Evolutionary conservation across 2,329 filamentous ascomycete genomes (phyloP).

Genomic region (Plenodomus biglobosus): DNA sequence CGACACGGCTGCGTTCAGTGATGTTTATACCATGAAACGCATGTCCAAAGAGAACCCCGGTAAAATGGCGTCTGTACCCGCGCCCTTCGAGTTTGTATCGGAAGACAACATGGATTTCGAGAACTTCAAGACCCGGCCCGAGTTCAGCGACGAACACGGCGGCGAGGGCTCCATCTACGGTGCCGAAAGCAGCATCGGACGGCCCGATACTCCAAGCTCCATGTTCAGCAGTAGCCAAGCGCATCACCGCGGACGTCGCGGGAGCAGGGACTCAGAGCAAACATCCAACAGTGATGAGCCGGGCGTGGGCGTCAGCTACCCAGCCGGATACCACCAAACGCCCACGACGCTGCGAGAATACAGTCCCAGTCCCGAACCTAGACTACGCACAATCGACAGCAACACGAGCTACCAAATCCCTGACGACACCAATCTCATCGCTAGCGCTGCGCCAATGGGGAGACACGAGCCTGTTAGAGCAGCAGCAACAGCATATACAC

Average conservation of each 20-base stretch:
- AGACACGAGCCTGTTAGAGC: constrained; percentile 14
- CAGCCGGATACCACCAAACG: constrained; percentile 52
- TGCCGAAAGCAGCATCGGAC: constrained; percentile 57
- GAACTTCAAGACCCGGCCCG: constrained; percentile 85
- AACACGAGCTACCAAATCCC: constrained; percentile 28
- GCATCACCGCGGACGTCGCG: constrained; percentile 25
- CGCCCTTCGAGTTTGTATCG: constrained; percentile 84
- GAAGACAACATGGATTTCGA: constrained; percentile 86
- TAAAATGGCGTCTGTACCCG: constrained; percentile 45
- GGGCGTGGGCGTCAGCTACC: constrained; percentile 49
- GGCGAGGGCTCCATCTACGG: constrained; percentile 64
- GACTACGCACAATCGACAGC: constrained; percentile 23
- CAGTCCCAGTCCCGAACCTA: constrained; percentile 42
- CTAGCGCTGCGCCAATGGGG: constrained; percentile 41
- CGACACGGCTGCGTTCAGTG: constrained; percentile 73
- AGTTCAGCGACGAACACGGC: constrained; percentile 86
- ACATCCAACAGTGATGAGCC: constrained; percentile 31
- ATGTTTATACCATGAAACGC: constrained; percentile 76
- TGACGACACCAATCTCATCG: constrained; percentile 30
- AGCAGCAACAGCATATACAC: constrained; percentile 19
- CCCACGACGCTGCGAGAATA: constrained; percentile 47
- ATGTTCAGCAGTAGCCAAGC: constrained; percentile 14
- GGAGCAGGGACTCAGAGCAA: constrained; percentile 30
- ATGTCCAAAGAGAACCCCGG: constrained; percentile 67
- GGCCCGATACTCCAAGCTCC: constrained; percentile 60